Conservation (phyloP, 768 basidiomycete species). For the Scleroderma bovista region DNA sequence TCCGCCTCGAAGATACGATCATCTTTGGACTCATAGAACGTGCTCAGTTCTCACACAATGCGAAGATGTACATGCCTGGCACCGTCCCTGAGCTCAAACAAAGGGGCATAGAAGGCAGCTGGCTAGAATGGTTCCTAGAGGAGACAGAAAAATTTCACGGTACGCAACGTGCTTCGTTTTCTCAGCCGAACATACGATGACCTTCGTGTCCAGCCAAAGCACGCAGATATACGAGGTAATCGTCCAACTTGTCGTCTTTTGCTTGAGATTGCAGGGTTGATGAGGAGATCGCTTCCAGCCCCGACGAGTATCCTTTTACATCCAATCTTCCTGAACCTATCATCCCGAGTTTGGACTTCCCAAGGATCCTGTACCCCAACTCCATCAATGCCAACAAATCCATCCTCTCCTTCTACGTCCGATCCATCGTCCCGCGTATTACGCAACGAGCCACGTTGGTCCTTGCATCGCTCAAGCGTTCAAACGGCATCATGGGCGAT, state of each 20-base stretch:
- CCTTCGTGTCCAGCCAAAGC: conserved; percentile 69
- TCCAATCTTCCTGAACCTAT: conserved; percentile 75
- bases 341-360: conserved; percentile 66
- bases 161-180: conserved; percentile 31
- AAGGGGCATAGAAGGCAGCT: conserved; percentile 75
- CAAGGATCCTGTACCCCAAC: conserved; percentile 73
- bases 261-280: background rate
- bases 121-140: conserved; percentile 97
- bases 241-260: conserved; percentile 4
- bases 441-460: conserved; percentile 63
- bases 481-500: conserved; percentile 58
- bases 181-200: background rate
- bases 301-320: conserved; percentile 98
- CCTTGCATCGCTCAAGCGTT: conserved; percentile 62
- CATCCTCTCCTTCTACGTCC: conserved; percentile 86
- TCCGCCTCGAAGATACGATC: conserved; percentile 95
- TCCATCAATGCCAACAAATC: conserved; percentile 80
- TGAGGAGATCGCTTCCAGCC: conserved; percentile 45
- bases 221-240: conserved; percentile 90
- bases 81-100: conserved; percentile 74
- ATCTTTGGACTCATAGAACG: conserved; percentile 97
- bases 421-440: conserved; percentile 85
- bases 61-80: conserved; percentile 77
- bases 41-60: conserved; percentile 94
- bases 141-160: conserved; percentile 96